Base-by-base conservation (phyloP, 305 asterid genomes). In the Fraxinus latifolia region DNA sequence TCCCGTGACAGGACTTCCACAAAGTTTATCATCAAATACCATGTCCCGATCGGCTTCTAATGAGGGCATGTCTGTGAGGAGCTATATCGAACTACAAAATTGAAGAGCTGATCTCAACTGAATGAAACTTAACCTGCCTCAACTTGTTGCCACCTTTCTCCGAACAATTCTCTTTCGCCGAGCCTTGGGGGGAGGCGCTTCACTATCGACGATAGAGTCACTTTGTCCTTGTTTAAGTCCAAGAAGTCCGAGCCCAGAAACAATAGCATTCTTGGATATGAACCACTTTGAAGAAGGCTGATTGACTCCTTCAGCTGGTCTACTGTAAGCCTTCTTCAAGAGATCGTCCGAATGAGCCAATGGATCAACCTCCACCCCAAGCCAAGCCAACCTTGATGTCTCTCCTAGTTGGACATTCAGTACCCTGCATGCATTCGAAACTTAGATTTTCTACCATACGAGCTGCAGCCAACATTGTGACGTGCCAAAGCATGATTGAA, bases 301-400 rank as follows among this genome's bases (percentile, higher is more conserved):
- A 47, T 87, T 83, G 39, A 23, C 74, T 67, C 88, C 90, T 84
- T 90, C 97, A n/a, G 98, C 87, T 53, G 98, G 97, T 82, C 98
- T 87, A 77, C 77, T 95, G 91, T 96, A 95, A 29, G 93, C 94
- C 50, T 78, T 91, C 81, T 91, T 93, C 89, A 90, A 78, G 44
- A 92, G 86, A 83, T 95, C 96, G 39, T 92, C 97, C 5, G 99
- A 89, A 5, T 92, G 93, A 47, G 94, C 93, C 89, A 94, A 74
- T 12, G 93, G 98, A 85, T 96, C 98, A 31, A 87, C 98, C 89
- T 96, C 98, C 67, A 93, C 92, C 8, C 98, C 99, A 2, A 96
- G 94, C 99, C 99, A 96, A 47, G 97, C 93, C 84, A 91, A 82
- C 87, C 97, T 89, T 39, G 99, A 93, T 37, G 93, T 89, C 89